Percentiles rank a stretch among this genome's conserved stretches.
Evolutionary conservation across 2,329 filamentous ascomycete species (phyloP).

Genomic region (Paecilomyces sp.): DNA sequence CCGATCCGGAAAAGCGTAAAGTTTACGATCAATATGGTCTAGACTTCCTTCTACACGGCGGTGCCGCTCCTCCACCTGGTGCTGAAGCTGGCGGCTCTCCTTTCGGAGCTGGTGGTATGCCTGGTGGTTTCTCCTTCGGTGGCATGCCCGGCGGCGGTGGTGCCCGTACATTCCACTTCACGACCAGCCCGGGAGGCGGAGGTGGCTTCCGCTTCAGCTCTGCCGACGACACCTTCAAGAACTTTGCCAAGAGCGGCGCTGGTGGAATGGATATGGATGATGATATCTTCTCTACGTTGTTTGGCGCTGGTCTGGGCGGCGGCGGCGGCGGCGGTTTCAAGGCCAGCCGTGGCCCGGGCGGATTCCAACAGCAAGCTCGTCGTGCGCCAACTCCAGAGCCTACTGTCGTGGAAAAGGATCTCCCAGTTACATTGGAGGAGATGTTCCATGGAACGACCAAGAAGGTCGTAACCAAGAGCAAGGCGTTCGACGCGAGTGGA

Average conservation of each 20-base stretch:
- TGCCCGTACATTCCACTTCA: constrained; percentile 40
- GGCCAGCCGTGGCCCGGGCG: constrained; percentile 16
- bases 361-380: constrained; percentile 23
- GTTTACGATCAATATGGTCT: constrained; percentile 92
- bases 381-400: constrained; percentile 65
- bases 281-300: constrained; percentile 46
- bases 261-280: constrained; percentile 49
- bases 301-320: constrained; percentile 40
- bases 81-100: constrained; percentile 48
- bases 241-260: constrained; percentile 63
- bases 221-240: constrained; percentile 74
- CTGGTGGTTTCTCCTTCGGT: constrained; percentile 45
- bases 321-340: constrained; percentile 34
- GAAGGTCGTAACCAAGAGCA: constrained; percentile 97
- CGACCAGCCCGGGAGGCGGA: constrained; percentile 45
- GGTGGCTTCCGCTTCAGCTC: constrained; percentile 76
- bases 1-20: constrained; percentile 93
- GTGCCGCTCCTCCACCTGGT: constrained; percentile 58
- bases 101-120: constrained; percentile 49
- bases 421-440: constrained; percentile 80
- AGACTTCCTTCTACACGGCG: constrained; percentile 82
- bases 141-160: constrained; percentile 49
- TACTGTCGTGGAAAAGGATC: constrained; percentile 77
- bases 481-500: constrained; percentile 77
- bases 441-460: constrained; percentile 81